Base-by-base conservation (phyloP, 768 basidiomycete species). In the Sarcodon sp. region DNA sequence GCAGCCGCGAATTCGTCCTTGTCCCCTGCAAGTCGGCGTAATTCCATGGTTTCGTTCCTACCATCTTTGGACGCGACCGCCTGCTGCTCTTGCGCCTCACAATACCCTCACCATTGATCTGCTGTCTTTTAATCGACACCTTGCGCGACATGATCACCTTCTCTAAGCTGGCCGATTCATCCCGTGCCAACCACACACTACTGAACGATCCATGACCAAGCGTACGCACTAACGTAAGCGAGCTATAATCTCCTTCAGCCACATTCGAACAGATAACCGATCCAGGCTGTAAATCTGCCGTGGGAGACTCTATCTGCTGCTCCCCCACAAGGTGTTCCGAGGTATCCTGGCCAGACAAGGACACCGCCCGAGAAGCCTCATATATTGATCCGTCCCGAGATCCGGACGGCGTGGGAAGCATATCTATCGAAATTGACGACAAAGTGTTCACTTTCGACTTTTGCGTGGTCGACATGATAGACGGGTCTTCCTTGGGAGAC, bases 191-290 rank as follows among this genome's bases (percentile, higher is more conserved):
- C 81, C 84, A 87, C 11, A 89, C 86, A 44, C 71, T 71, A 43
- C 78, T 80, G 61, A 89, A 89, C 1, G 83, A 75, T 37, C 86
- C 86, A 34, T 77, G 73, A 16, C 86, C 86, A 2, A 89, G 69
- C 3, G 69, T 62, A 1, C 67, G 69, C 32, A 76, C 54, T 7
- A 87, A 73, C 16, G 66, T 66, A 13, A 80, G 65, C 13, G 68
- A 41, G 39, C 15, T 27, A 13, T 2, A 41, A 41, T 15, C 8
- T 8, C 21, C 21, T 4, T 41, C 39, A 6, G 61, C 27, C 49
- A 16, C 37, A 33, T 12, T 47, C 37, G 55, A 45, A 35, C 53
- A 53, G 6, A 33, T 45, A 3, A 51, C 55, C 6, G 46, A 48
- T 38, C 49, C 53, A 4, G 47, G 54, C 31, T 21, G 31, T 13